A percentile compares a stretch with the other conserved stretches of the same genome.
These are phyloP conservation scores for Podila clonocystis DNA, from an alignment of 192 early-diverging fungal species.

Conservation along the genomic window DNA sequence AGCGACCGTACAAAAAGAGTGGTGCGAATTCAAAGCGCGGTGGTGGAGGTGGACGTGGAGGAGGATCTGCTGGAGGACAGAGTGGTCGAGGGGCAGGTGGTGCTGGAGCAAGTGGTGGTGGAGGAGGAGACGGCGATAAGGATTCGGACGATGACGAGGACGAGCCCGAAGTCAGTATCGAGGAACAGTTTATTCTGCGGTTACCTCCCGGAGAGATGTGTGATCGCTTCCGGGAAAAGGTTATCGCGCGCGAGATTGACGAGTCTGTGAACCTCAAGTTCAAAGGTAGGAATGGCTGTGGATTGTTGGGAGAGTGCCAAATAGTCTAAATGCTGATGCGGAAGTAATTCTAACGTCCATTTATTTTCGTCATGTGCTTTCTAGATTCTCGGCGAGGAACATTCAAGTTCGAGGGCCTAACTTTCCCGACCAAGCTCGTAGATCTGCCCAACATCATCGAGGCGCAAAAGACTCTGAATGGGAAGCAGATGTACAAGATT, in stretches of 20 bases:
- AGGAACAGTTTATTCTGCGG: slow-evolving; percentile 87
- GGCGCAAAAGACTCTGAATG: slow-evolving; percentile 86
- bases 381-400: slow-evolving; percentile 68
- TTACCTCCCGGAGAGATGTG: slow-evolving; percentile 64
- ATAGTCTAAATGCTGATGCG: not conserved
- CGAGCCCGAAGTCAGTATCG: slow-evolving; percentile 74
- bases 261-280: slow-evolving; percentile 61
- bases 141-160: slow-evolving; percentile 62
- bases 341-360: not conserved
- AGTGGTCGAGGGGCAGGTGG: not conserved
- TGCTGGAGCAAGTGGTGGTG: slow-evolving; percentile 5
- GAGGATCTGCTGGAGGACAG: not conserved
- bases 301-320: no score
- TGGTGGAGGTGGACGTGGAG: slow-evolving; percentile 20
- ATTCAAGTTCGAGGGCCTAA: slow-evolving; percentile 62
- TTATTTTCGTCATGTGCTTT: not conserved
- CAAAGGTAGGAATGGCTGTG: slow-evolving; percentile 1
- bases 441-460: slow-evolving; percentile 90
- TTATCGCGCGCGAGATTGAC: slow-evolving; percentile 51
- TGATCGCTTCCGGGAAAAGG: slow-evolving; percentile 61
- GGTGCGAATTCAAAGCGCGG: slow-evolving; percentile 14
- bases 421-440: slow-evolving; percentile 74
- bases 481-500: slow-evolving; percentile 88
- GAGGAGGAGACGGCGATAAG: slow-evolving; percentile 10
- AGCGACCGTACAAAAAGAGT: slow-evolving; percentile 22